phyloP scores from a whole-genome alignment of 2,329 filamentous ascomycete genomes.

The Paraphaeosphaeria minitans region DNA sequence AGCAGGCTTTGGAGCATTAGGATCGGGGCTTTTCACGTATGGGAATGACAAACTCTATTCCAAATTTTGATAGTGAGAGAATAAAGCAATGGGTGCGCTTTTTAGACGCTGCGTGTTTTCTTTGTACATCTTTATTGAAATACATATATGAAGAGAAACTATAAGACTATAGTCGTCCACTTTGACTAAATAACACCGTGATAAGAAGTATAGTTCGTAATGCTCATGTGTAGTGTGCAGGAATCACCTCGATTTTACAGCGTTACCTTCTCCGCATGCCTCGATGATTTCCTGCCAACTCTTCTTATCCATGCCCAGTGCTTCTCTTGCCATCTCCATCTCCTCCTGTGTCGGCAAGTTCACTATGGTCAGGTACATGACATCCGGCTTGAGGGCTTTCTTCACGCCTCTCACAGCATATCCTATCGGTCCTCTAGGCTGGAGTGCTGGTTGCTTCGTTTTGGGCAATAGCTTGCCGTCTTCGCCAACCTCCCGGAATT shows the following conservation, averaged over 20 bases:
- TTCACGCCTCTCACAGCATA: constrained; percentile 16
- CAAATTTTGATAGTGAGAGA: too few relatives aligned
- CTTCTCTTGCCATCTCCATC: constrained; percentile 20
- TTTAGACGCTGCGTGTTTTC: neutral
- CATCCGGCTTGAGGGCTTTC: constrained; percentile 21
- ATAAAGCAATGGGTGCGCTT: too few relatives aligned
- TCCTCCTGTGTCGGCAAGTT: constrained; percentile 32
- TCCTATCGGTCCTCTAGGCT: constrained; percentile 14
- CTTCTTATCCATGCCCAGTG: constrained; percentile 15
- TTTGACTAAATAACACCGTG: neutral
- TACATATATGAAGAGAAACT: neutral
- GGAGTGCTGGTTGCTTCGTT: constrained; percentile 9
- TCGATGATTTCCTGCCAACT: constrained; percentile 13
- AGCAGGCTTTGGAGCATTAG: too few relatives aligned
- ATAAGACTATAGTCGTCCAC: neutral
- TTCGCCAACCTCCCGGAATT: constrained; percentile 15
- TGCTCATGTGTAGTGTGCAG: neutral
- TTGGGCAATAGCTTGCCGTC: constrained; percentile 22
- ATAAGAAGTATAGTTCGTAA: neutral
- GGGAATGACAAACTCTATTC: too few relatives aligned
- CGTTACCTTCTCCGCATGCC: constrained; percentile 3
- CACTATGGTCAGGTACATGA: constrained; percentile 33
- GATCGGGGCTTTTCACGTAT: too few relatives aligned
- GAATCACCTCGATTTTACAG: neutral
- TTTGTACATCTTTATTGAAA: neutral